A percentile compares a stretch with the other conserved stretches of the same genome.
These are phyloP conservation scores for Blastocrithidia nonstop DNA, from an alignment of 208 protist species.

Conservation along the genomic window DNA sequence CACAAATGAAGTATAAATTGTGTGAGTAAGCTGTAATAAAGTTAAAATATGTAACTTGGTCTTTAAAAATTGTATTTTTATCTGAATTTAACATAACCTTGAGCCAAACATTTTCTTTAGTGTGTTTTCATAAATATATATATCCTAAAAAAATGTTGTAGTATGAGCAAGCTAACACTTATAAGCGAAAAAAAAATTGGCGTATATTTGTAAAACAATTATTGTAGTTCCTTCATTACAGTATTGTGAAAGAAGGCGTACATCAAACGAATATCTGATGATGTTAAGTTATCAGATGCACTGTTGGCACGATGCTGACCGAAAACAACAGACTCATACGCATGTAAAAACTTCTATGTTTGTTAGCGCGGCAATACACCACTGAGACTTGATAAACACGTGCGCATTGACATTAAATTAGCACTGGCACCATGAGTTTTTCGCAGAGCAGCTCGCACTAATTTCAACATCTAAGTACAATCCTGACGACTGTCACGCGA, in stretches of 20 bases:
- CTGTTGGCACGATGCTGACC: slow-evolving; percentile 48
- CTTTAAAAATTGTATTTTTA: too few relatives aligned
- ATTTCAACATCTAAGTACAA: slow-evolving; percentile 57
- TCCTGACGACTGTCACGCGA: slow-evolving; percentile 44
- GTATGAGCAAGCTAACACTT: background rate
- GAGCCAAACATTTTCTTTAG: background rate
- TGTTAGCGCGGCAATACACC: slow-evolving; percentile 33
- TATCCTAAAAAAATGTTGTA: too few relatives aligned
- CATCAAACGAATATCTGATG: slow-evolving; percentile 79
- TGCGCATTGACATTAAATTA: slow-evolving; percentile 75
- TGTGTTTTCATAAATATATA: too few relatives aligned
- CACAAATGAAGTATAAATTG: too few relatives aligned
- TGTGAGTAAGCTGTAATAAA: too few relatives aligned
- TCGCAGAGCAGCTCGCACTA: slow-evolving; percentile 32
- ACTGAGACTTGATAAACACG: slow-evolving; percentile 66
- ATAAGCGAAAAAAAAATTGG: background rate
- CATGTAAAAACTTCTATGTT: slow-evolving; percentile 48
- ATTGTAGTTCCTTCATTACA: slow-evolving; percentile 62
- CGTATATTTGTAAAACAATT: slow-evolving; percentile 1
- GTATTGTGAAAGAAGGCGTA: slow-evolving; percentile 81
- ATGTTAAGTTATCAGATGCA: slow-evolving; percentile 26
- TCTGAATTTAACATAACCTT: slow-evolving; percentile 1
- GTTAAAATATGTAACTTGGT: too few relatives aligned
- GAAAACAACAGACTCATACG: slow-evolving; percentile 71
- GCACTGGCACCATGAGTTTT: slow-evolving; percentile 39